Base-by-base conservation (phyloP, 169 alveolate genomes). In the Plasmodium adleri region DNA sequence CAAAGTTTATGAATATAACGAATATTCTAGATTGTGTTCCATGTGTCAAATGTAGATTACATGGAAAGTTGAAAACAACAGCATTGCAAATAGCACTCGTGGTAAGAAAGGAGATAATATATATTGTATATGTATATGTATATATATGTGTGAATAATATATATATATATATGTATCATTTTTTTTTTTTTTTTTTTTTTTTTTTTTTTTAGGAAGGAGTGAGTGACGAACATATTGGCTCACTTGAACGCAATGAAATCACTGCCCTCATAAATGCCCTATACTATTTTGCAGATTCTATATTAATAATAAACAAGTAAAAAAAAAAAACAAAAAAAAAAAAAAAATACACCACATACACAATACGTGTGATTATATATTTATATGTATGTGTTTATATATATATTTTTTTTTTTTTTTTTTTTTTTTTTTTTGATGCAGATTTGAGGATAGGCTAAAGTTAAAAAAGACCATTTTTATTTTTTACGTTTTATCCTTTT, bases 11-110 rank as follows among this genome's bases (percentile, higher is more conserved):
- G 67, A 88, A 88, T 17, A 88, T 75, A 50, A 59, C 86, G 0
- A 88, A 63, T 7, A 71, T 68, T 43, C 45, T 72, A 6, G 91
- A 85, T 52, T 97, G 99, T 85, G 96, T 97, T 4, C 95, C 96
- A 22, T 97, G 99, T 78, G 98, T 97, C 49, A 97, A 97, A 88
- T 97, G 99, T 74, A 91, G 97, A 32, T 90, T 97, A 70, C 98
- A 97, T 74, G 98, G 98, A 20, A 97, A 96, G 90, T 75, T 97
- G 50, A 96, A 97, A 90, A 93, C 97, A 45, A 93, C 97, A 9
- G 98, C 99, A 0, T 92, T 97, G 47, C 97, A 96, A 28, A 94
- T 97, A 39, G 98, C 97, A 47, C 91, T 96, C 45, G 96, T 88
- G 85, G 96, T 93, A 24, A 60, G 26, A 52, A 8, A 52, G 17